Conservation (phyloP, 257 asterid species). For the Solanum megistacrolobum region DNA sequence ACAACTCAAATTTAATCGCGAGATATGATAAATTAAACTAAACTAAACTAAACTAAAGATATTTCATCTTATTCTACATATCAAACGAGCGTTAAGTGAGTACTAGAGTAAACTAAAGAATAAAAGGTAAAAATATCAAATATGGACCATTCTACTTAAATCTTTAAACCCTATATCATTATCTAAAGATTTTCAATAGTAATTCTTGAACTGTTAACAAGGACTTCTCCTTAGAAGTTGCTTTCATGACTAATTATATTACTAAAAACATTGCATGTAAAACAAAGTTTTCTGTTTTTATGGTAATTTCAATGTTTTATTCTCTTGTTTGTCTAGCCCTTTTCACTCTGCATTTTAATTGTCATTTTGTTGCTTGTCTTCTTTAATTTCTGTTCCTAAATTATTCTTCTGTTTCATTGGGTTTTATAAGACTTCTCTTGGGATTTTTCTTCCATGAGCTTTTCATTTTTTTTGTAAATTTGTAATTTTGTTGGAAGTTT, state of each 20-base stretch:
- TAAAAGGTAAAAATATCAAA: neutral
- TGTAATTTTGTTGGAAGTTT: neutral
- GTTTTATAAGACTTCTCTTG: neutral
- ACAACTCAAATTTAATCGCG: too few relatives aligned
- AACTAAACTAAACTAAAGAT: too few relatives aligned
- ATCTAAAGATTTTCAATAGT: neutral
- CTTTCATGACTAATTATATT: neutral
- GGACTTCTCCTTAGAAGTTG: neutral
- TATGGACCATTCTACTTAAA: slow-evolving; percentile 1
- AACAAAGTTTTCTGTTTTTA: neutral
- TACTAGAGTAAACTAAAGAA: neutral
- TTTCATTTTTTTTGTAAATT: neutral
- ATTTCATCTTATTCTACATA: too few relatives aligned
- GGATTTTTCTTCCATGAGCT: neutral
- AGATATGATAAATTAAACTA: too few relatives aligned
- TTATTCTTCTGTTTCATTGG: slow-evolving; percentile 13
- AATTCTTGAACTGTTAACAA: neutral
- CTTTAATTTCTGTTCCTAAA: slow-evolving; percentile 1
- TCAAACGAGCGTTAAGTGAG: neutral
- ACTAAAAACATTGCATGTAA: neutral
- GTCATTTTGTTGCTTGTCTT: slow-evolving; percentile 3
- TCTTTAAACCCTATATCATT: slow-evolving; percentile 1
- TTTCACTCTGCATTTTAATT: slow-evolving; percentile 7
- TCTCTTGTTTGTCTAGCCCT: slow-evolving; percentile 18
- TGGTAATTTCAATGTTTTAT: slow-evolving; percentile 14